A percentile compares a stretch with the other conserved stretches of the same genome.
Evolutionary conservation across 805 yeast species (phyloP).

Genomic region (Sungouiella thailandica): DNA sequence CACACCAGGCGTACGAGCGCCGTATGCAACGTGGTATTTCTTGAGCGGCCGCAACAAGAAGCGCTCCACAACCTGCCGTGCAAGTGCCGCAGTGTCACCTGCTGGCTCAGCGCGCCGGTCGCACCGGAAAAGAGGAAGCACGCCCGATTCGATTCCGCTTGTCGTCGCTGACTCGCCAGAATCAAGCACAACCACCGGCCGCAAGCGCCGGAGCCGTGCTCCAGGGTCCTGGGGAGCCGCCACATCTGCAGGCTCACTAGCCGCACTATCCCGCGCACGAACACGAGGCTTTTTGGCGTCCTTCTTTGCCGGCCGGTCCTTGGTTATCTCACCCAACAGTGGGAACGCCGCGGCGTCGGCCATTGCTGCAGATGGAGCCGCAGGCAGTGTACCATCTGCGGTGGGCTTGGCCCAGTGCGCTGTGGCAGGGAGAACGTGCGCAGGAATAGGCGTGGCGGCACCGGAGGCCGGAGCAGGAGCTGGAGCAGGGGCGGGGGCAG

Average conservation of each 20-base stretch:
- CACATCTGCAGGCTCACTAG: conserved; percentile 45
- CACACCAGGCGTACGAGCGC: conserved; percentile 27
- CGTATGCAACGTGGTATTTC: conserved; percentile 41
- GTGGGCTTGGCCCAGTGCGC: conserved; percentile 22
- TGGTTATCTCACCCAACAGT: conserved; percentile 46
- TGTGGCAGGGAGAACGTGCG: conserved; percentile 59
- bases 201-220: conserved; percentile 34
- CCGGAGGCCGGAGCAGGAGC: conserved; percentile 8
- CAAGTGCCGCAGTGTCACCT: conserved; percentile 30
- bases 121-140: conserved; percentile 49
- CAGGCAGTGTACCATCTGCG: conserved; percentile 32
- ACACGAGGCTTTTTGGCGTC: conserved; percentile 28
- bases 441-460: conserved; percentile 10
- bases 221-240: conserved; percentile 42
- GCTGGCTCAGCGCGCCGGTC: conserved; percentile 26
- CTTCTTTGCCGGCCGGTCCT: conserved; percentile 28
- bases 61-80: conserved; percentile 38
- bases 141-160: conserved; percentile 27
- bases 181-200: too few relatives aligned
- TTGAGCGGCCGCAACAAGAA: conserved; percentile 38
- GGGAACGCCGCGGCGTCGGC: conserved; percentile 56
- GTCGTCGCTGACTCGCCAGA: too few relatives aligned
- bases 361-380: conserved; percentile 31
- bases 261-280: conserved; percentile 28
- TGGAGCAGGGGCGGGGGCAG: conserved; percentile 8